Evolutionary conservation across 148 eudicot genomes (phyloP), one percentile per base, ranked within the genome.

Genomic region (Simmondsia chinensis): DNA sequence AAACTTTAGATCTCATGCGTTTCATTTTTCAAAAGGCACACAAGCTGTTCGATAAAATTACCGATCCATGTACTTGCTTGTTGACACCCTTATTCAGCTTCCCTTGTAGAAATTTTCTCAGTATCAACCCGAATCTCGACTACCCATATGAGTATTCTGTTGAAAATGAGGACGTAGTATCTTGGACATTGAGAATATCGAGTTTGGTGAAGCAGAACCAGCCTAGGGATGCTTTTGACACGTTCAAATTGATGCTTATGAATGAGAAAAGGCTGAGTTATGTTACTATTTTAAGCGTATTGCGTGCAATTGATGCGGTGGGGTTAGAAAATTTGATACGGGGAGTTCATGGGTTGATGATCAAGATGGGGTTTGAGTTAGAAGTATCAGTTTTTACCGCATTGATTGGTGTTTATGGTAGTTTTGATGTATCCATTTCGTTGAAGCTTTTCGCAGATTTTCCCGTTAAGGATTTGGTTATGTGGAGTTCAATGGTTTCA

Each of bases 401-500:
- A 12, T 73, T 80, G 36, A 20, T 80, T 32, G 63, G 75, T 37
- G 76, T 68, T 35, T 71, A 75, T 51, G 71, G 56, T 29, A 12
- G 4, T 31, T 48, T 48, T 65, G 73, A 62, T 59, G 38, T 55
- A 54, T 25, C 26, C 29, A n/a, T 6, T 27, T 65, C 37, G 3
- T 30, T 62, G 75, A 57, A 64, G 65, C 35, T 80, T 57, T 80
- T 76, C 47, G 42, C 33, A 28, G 19, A 47, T 33, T 46, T 53
- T 3, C 43, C 60, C 7, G 8, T 36, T 6, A 73, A 64, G 59
- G 88, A 80, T 62, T 68, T 76, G 54, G 56, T 80, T 43, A 50
- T 69, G 69, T 76, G 75, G 73, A 73, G 82, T 64, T 71, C 80
- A 4, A 73, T 76, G 80, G 59, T 76, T 45, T 73, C 88, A 1